phyloP scores from a whole-genome alignment of 805 yeast species.

The Danielia reshetovae region DNA sequence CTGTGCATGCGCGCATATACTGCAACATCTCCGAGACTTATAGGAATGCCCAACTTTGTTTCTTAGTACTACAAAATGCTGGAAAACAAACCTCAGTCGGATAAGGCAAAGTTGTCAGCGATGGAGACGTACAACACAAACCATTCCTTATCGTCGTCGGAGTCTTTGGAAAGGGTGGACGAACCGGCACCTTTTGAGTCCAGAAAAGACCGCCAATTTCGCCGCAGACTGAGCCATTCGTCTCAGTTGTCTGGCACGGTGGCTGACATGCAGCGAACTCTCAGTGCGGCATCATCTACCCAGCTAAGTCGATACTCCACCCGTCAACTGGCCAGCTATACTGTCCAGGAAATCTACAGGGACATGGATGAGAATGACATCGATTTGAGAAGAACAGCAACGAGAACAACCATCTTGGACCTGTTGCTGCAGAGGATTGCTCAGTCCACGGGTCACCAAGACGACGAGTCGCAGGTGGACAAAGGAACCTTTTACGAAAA shows the following conservation, averaged over 20 bases:
- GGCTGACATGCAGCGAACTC: slow-evolving; percentile 4
- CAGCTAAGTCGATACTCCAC: slow-evolving; percentile 5
- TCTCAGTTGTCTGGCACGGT: slow-evolving; percentile 1
- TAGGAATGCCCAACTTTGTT: no score
- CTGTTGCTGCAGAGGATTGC: slow-evolving; percentile 27
- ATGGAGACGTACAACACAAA: not conserved
- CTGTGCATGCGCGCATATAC: no score
- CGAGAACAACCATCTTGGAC: slow-evolving; percentile 42
- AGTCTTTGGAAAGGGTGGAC: not conserved
- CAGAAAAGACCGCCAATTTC: not conserved
- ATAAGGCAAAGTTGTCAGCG: no score
- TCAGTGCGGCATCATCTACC: slow-evolving; percentile 8
- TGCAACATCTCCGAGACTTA: no score
- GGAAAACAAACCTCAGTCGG: no score
- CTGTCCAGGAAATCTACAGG: slow-evolving; percentile 40
- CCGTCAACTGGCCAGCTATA: slow-evolving; percentile 16
- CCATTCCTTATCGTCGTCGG: not conserved
- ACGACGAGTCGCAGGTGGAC: slow-evolving; percentile 15
- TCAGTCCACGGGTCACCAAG: slow-evolving; percentile 14
- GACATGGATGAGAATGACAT: slow-evolving; percentile 33
- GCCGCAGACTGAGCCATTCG: not conserved
- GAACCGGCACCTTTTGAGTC: not conserved
- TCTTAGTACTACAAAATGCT: no score
- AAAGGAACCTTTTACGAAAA: slow-evolving; percentile 4
- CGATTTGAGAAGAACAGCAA: slow-evolving; percentile 38